phyloP scores from a whole-genome alignment of 805 yeast genomes.

The Cyberlindnera veronae region DNA sequence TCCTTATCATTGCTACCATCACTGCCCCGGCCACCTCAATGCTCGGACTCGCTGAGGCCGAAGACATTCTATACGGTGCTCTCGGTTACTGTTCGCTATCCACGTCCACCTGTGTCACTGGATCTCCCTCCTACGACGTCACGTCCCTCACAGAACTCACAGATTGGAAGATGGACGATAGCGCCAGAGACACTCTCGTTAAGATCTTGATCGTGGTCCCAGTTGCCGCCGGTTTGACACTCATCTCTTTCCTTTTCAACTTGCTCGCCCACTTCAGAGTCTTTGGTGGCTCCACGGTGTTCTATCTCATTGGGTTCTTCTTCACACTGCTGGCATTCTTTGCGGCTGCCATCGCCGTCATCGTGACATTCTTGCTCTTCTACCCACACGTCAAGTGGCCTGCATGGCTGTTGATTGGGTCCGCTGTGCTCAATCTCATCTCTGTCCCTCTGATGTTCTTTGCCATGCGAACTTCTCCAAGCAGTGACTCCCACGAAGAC shows the following conservation, averaged over 20 bases:
- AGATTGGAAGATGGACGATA: conserved; percentile 47
- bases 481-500: conserved; percentile 8
- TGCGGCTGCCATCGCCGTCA: conserved; percentile 50
- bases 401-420: conserved; percentile 68
- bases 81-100: conserved; percentile 56
- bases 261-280: conserved; percentile 32
- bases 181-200: conserved; percentile 49
- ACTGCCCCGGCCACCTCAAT: conserved; percentile 55
- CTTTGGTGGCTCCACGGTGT: conserved; percentile 24
- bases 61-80: conserved; percentile 51
- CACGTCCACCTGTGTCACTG: conserved; percentile 37
- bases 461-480: conserved; percentile 28
- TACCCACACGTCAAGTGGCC: conserved; percentile 67
- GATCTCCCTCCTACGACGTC: conserved; percentile 39
- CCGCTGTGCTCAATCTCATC: conserved; percentile 54
- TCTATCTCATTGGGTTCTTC: conserved; percentile 42
- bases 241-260: conserved; percentile 40
- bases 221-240: conserved; percentile 60
- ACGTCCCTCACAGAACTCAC: conserved; percentile 28
- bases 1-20: conserved; percentile 56
- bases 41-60: conserved; percentile 48
- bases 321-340: conserved; percentile 49
- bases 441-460: conserved; percentile 48
- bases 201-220: conserved; percentile 59
- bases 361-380: conserved; percentile 54